Base-by-base conservation (phyloP, 371 early-diverging fungal genomes). In the Hamiltosporidium magnivora region DNA sequence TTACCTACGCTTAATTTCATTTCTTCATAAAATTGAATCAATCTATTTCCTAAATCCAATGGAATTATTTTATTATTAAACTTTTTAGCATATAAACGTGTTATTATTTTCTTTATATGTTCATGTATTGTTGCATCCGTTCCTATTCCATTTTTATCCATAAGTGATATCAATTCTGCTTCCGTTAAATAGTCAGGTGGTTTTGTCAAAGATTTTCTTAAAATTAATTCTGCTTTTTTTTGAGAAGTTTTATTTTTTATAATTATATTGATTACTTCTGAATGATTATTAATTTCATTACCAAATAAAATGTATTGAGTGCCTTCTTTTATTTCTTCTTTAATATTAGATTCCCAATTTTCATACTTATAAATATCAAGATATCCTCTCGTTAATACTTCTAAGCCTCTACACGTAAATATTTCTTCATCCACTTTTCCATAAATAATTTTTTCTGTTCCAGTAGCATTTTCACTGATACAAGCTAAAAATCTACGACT, bases 121-220 rank as follows among this genome's bases (percentile, higher is more conserved):
- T 96, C 94, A 42, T 91, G 91, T 58, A 97, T 97, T 0, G 98
- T 99, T 0, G 98, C 97, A 79, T 99, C 99, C 1, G 99, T 99
- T 1, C 98, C 99, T 55, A 99, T 97, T 39, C 94, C 94, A 73
- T 91, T 88, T 78, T 88, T 87, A 78, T 96, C 94, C 97, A 99
- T 97, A 44, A 90, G 75, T 0, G 84, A 81, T 74, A 99, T 94
- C 44, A 99, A 84, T 12, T 96, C 96, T 3, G 88, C 84, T 71
- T 96, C 96, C 0, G 89, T 89, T 49, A 99, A 82, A 52, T 88
- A 80, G 3, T 81, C 79, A 0, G 98, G 99, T 3, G 88, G 79
- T 0, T 84, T 80, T 0, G 99, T 96, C 0, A 69, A n/a, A n/a
- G n/a, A n/a, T n/a, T n/a, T n/a, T n/a, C n/a, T n/a, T n/a, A n/a